Percentiles rank a stretch among this genome's conserved stretches.
Conservation (phyloP, 352 stramenopile species). For the Phytophthora constricta region DNA sequence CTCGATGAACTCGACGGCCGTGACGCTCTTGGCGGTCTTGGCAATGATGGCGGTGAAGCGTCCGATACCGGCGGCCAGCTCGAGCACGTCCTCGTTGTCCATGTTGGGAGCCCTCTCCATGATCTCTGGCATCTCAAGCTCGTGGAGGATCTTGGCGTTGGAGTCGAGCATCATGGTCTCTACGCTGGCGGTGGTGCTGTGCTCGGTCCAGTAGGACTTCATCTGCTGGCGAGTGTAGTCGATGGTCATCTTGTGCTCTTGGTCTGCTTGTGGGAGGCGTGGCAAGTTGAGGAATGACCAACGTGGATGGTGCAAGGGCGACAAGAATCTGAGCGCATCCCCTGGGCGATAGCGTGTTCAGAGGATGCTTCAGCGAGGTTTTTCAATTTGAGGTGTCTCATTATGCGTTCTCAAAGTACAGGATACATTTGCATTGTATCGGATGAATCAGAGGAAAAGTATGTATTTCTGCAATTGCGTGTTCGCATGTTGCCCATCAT, state of each 20-base stretch:
- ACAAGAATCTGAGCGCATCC: constrained; percentile 8
- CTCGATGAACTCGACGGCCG: constrained; percentile 80
- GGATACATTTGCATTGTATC: too few relatives aligned
- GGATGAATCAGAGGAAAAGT: too few relatives aligned
- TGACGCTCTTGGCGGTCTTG: constrained; percentile 56
- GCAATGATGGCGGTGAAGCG: constrained; percentile 70
- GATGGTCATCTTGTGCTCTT: constrained; percentile 48
- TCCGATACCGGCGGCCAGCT: constrained; percentile 70
- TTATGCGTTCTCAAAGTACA: too few relatives aligned
- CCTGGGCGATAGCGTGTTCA: constrained; percentile 34
- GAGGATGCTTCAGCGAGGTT: constrained; percentile 1
- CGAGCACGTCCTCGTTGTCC: constrained; percentile 67
- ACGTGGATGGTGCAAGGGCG: constrained; percentile 20
- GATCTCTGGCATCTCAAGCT: constrained; percentile 82
- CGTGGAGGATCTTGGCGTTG: constrained; percentile 76
- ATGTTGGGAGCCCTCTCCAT: constrained; percentile 69
- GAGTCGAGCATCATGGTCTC: constrained; percentile 90
- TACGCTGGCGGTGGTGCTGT: constrained; percentile 63
- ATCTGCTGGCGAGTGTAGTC: constrained; percentile 69
- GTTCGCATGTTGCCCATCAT: too few relatives aligned
- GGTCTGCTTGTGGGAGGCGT: constrained; percentile 7
- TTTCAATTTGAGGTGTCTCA: not conserved
- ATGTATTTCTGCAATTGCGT: constrained; percentile 41
- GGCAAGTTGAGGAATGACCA: constrained; percentile 27
- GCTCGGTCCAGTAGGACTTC: constrained; percentile 85